Base-by-base conservation (phyloP, 345 rosid species). In the Camelina sativa region DNA sequence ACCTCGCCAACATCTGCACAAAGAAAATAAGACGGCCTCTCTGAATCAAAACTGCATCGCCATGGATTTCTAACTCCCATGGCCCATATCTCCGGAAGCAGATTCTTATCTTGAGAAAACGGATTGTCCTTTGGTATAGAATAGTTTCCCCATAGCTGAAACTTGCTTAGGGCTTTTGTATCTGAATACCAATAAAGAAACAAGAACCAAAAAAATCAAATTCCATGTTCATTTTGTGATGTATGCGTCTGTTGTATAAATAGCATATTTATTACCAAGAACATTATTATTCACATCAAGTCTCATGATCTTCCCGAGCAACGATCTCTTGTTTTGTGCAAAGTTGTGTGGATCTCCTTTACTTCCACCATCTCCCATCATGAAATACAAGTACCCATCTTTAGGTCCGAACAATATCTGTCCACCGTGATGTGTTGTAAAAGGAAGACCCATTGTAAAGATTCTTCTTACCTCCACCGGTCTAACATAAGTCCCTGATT, bases 1-100 rank as follows among this genome's bases (percentile, higher is more conserved):
- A 77, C 88, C 89, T 87, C 54, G 8, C 94, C 94, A 62, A 76
- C 74, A 64, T 89, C 91, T 32, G 82, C 89, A 5, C 87, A 83
- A 1, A 84, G 17, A 56, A 88, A 84, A 78, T 80, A 82, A 62
- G 84, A 83, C 0, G 87, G 76, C 40, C 86, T 85, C 54, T 82
- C 76, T n/a, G 83, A 59, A 82, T 88, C 87, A 43, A 85, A 86
- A 73, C 87, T 82, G 28, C 88, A 88, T 22, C 86, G 70, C 90
- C 90, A 83, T n/a, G 88, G 87, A 76, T 84, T 83, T 74, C 82
- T 71, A 0, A 86, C 67, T 16, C 92, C 90, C n/a, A 79, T 58
- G 10, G 88, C 90, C 86, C 87, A 86, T 15, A 88, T 88, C 61
- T 85, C 90, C 13, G 86, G 87, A 12, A 54, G 59, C 28, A 82